Conservation (phyloP, 257 asterid species). For the Misopates orontium region DNA sequence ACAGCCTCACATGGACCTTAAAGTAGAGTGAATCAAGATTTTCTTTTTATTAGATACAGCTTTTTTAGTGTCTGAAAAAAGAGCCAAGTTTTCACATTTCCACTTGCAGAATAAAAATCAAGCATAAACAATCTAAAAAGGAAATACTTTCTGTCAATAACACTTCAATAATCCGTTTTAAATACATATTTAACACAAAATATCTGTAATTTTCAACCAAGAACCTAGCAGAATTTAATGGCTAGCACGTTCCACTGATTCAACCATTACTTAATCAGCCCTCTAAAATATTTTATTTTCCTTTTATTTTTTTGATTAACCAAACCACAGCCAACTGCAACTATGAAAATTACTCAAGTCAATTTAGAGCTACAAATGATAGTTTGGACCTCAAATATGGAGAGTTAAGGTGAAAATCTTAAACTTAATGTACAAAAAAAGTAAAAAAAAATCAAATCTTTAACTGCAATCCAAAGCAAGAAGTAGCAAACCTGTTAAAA, state of each 20-base stretch:
- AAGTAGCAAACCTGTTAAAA: conserved; percentile 31
- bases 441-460: conserved; percentile 22
- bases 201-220: background rate
- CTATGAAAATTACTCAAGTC: background rate
- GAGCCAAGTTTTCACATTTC: conserved; percentile 15
- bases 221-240: conserved; percentile 9
- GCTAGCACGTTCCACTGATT: background rate
- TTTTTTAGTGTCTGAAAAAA: conserved; percentile 32
- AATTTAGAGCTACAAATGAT: conserved; percentile 13
- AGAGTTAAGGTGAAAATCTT: background rate
- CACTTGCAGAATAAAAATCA: conserved; percentile 18
- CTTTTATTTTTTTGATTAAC: background rate
- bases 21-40: conserved; percentile 46
- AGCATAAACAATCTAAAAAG: conserved; percentile 26
- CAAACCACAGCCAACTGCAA: conserved; percentile 8
- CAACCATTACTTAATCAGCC: background rate
- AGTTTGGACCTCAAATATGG: conserved; percentile 3
- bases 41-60: conserved; percentile 33
- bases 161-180: background rate
- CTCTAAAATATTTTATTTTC: background rate
- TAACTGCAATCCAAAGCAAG: conserved; percentile 8
- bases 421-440: background rate
- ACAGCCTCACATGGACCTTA: conserved; percentile 38
- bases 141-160: conserved; percentile 22
- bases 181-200: conserved; percentile 1